Base-by-base conservation (phyloP, 1,139 yeast genomes). In the Candida labiduridarum region DNA sequence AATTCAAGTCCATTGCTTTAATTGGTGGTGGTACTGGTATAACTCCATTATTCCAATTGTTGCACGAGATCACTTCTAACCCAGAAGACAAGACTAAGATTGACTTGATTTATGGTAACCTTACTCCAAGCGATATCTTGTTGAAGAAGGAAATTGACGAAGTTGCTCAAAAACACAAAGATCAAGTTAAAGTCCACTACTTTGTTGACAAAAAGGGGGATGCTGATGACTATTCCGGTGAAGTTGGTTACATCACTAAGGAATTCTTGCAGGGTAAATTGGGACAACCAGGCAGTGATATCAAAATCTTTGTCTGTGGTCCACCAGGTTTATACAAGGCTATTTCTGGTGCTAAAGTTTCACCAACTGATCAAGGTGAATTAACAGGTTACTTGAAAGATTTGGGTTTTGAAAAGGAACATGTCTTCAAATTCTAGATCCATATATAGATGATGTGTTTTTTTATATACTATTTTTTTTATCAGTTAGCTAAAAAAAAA, bases 11-110 rank as follows among this genome's bases (percentile, higher is more conserved):
- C 50, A 82, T 89, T 59, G 88, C 87, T 51, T 91, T 94, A 91
- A 85, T 94, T 59, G 96, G 97, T 41, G 97, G 97, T 60, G 99
- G 99, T 64, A 88, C 96, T 43, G 97, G 96, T 60, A 88, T 91
- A 63, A 88, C 97, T 31, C 98, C 98, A 60, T 89, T 92, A 84
- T 88, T 85, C 71, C 97, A 91, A 75, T 87, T 91, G 65, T 80
- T 91, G 60, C 83, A 85, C 59, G 91, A 91, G 48, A 85, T 91
- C 59, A 84, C 88, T 61, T 76, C 78, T 57, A 84, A 89, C 63
- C 92, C 95, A 18, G 78, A 75, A 41, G 97, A 90, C 67, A 79
- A 78, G 57, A 90, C 97, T 59, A 80, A 85, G 66, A 87, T 88
- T 56, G 70, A 76, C 49, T 75, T 89, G 61, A 72, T 87, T 52